phyloP scores from a whole-genome alignment of 495 filamentous ascomycete species.

The Neurospora sp. region DNA sequence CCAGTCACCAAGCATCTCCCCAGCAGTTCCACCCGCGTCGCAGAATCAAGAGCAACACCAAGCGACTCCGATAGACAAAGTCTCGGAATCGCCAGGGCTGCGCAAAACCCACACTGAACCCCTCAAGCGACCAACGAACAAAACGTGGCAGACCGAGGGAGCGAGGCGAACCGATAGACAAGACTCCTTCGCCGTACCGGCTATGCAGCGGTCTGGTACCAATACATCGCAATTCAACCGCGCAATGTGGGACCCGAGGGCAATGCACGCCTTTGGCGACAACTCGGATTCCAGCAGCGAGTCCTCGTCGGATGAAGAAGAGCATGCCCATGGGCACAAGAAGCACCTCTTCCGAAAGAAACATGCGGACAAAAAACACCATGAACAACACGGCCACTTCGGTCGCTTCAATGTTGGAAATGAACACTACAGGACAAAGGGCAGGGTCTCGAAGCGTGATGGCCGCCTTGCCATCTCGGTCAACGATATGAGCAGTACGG shows the following conservation, averaged over 20 bases:
- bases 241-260: neutral
- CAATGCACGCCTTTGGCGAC: conserved; percentile 3
- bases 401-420: conserved; percentile 48
- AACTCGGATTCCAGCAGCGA: conserved; percentile 11
- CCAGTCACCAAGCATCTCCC: conserved; percentile 14
- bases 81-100: neutral
- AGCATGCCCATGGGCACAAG: neutral
- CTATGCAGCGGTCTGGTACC: conserved; percentile 20
- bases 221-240: conserved; percentile 13
- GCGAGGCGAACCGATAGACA: conserved; percentile 3
- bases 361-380: conserved; percentile 2
- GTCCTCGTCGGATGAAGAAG: conserved; percentile 19
- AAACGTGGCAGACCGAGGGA: conserved; percentile 12
- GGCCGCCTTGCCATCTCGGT: conserved; percentile 61
- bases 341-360: neutral
- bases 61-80: neutral
- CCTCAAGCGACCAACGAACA: neutral
- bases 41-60: conserved; percentile 1
- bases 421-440: conserved; percentile 51
- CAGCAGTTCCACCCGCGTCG: conserved; percentile 2
- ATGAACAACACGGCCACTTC: conserved; percentile 16
- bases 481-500: conserved; percentile 53
- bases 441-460: conserved; percentile 56
- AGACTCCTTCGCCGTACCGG: conserved; percentile 4
- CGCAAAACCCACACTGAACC: neutral